Percentiles rank a stretch among this genome's conserved stretches.
Conservation (phyloP, 2,329 filamentous ascomycete genomes). For the Chrysosporium keratinophilum region DNA sequence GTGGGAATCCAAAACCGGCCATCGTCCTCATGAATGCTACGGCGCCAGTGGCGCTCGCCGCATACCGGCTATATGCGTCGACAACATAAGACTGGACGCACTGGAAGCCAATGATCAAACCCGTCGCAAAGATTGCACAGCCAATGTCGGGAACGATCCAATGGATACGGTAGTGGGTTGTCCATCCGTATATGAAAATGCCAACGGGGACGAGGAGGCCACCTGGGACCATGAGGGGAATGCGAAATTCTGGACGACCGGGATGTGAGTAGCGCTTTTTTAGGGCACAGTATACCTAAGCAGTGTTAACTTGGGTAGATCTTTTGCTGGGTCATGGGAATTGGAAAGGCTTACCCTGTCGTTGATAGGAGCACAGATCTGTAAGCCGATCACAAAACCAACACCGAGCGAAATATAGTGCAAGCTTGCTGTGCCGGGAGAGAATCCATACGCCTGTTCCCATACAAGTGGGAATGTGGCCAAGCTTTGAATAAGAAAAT, state of each 20-base stretch:
- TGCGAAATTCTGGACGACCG: conserved; percentile 50
- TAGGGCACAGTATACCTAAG: conserved; percentile 22
- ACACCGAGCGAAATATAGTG: conserved; percentile 55
- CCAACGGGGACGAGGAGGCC: conserved; percentile 44
- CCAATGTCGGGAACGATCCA: conserved; percentile 50
- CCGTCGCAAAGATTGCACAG: conserved; percentile 41
- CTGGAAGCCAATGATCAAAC: conserved; percentile 38
- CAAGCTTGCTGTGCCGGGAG: conserved; percentile 49
- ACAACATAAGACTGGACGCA: conserved; percentile 36
- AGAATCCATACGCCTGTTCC: conserved; percentile 45
- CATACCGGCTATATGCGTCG: conserved; percentile 37
- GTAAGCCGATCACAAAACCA: conserved; percentile 50
- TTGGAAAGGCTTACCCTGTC: conserved; percentile 11
- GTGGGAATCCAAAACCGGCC: conserved; percentile 41
- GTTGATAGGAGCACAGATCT: conserved; percentile 34
- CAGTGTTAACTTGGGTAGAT: neutral
- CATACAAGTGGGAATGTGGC: conserved; percentile 54
- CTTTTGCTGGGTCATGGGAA: neutral
- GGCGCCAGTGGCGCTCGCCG: conserved; percentile 40
- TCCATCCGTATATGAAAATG: conserved; percentile 51
- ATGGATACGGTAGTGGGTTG: conserved; percentile 40
- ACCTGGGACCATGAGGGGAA: conserved; percentile 48
- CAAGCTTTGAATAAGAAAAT: conserved; percentile 26
- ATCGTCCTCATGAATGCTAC: conserved; percentile 38
- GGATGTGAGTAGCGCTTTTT: conserved; percentile 15